Evolutionary conservation across 2,329 filamentous ascomycete genomes (phyloP), one percentile per base, ranked within the genome.

Genomic region (Trematosphaeria pertusa): DNA sequence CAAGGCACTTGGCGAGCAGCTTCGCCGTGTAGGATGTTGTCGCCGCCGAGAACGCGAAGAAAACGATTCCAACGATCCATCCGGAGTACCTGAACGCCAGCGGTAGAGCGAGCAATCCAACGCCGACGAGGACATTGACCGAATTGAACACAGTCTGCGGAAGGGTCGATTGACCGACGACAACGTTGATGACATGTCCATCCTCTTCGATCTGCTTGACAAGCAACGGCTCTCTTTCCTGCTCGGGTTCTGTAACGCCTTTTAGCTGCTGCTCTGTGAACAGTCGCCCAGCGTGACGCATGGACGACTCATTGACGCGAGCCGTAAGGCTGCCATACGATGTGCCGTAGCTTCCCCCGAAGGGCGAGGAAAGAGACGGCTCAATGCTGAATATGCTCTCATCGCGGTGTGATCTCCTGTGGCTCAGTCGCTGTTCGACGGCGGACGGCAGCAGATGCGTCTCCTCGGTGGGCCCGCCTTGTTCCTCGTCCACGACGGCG

Each of bases 131-230:
- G 39, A 95, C 90, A 58, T 96, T 96, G 68, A 93, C 93, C 3
- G 91, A 95, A 73, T 99, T 99, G 79, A 97, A 96, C 52, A 97
- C 83, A 5, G 93, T 97, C 75, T 97, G 93, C 0, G 91, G 91
- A 12, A 97, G 79, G 1, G 93, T 99, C n/a, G 91, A 96, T 75
- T 95, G 91, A 30, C 93, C 93, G 52, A 96, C 88, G 2, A 96
- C 86, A 2, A 93, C 83, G 59, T 93, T 83, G 45, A 96, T 84
- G 37, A 93, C 83, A 32, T 94, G 91, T 57, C 94, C 91, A 61
- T 83, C 79, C 55, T 94, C 89, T 67, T 95, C 89, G 10, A 96
- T 82, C 70, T 92, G 88, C 74, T 91, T 93, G 42, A 97, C 87
- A n/a, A 96, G 75, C 44, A 97, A 81, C 2, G 90, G 89, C 56